Evolutionary conservation across 768 basidiomycete genomes (phyloP), one percentile per base, ranked within the genome.

Genomic region (Phaffia tasmanica): DNA sequence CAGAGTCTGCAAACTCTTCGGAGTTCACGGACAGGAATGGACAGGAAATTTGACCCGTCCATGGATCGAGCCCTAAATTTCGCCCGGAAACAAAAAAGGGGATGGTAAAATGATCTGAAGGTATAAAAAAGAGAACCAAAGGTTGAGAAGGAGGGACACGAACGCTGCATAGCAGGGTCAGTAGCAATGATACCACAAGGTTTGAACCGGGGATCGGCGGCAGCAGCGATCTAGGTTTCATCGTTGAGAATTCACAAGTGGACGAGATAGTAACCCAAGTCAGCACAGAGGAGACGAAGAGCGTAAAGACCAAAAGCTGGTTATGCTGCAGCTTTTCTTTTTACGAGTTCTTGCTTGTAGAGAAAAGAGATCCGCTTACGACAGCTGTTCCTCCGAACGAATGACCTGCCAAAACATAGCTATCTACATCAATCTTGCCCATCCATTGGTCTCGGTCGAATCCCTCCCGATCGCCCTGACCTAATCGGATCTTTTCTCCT

Each of bases 141-240:
- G 35, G 11, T 42, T 42, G 35, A 42, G 11, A 11, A 42, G 35
- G 11, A 42, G 11, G 6, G 11, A 42, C 11, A 42, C 35, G 35
- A 42, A 57, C 56, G 56, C 32, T 57, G 56, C 19, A n/a, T 18
- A 29, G 56, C 56, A 29, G 56, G 56, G 16, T 57, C 56, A 25
- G 32, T 57, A 57, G 56, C 56, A 16, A 57, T 57, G 27, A 25
- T 29, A n/a, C 3, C 56, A 29, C 27, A 27, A 57, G 56, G n/a
- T 4, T n/a, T 23, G 25, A 57, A 57, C 27, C 56, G 56, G 16
- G 19, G n/a, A 19, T 57, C 56, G 32, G 56, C 56, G n/a, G 56
- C 56, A 18, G 56, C 56, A 21, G 56, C 56, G 19, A 57, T 25
- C 53, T 54, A 27, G 27, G 27, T 4, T 5, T n/a, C 53, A 16